A percentile compares a stretch with the other conserved stretches of the same genome.
Evolutionary conservation across 257 asterid genomes (phyloP).

Genomic region (Solanum okadae): DNA sequence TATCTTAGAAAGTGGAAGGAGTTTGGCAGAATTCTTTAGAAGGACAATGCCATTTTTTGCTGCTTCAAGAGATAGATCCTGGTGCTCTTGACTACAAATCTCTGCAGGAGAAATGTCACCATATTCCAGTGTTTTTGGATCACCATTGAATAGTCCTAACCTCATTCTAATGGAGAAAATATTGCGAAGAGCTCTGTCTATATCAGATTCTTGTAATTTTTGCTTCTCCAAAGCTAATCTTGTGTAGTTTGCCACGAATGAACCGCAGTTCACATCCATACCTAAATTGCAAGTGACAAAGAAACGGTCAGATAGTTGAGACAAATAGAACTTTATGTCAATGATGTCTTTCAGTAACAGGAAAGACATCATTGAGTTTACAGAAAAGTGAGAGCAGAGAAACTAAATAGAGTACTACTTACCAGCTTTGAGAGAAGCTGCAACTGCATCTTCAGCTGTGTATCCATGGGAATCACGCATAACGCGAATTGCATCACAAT

Average conservation of each 20-base stretch:
- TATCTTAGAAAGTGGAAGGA: constrained; percentile 50
- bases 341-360: background rate
- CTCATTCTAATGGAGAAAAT: constrained; percentile 63
- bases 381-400: background rate
- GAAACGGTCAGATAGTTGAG: background rate
- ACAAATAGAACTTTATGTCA: background rate
- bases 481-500: constrained; percentile 57
- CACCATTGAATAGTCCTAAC: constrained; percentile 55
- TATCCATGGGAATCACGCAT: constrained; percentile 49
- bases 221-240: constrained; percentile 38
- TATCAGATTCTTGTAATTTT: constrained; percentile 29
- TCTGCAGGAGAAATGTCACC: constrained; percentile 27
- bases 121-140: constrained; percentile 22
- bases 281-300: constrained; percentile 15
- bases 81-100: constrained; percentile 51
- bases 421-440: constrained; percentile 69
- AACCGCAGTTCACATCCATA: constrained; percentile 71
- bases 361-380: background rate
- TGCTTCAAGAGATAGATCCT: constrained; percentile 47
- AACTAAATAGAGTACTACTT: background rate
- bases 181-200: constrained; percentile 63
- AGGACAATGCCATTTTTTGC: constrained; percentile 68
- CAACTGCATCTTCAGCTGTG: constrained; percentile 76
- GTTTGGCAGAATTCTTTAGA: constrained; percentile 36
- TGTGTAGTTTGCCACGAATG: constrained; percentile 31